These are phyloP conservation scores for Pelargonium cotyledonis DNA, from an alignment of 441 rosid genomes.

Conservation along the genomic window DNA sequence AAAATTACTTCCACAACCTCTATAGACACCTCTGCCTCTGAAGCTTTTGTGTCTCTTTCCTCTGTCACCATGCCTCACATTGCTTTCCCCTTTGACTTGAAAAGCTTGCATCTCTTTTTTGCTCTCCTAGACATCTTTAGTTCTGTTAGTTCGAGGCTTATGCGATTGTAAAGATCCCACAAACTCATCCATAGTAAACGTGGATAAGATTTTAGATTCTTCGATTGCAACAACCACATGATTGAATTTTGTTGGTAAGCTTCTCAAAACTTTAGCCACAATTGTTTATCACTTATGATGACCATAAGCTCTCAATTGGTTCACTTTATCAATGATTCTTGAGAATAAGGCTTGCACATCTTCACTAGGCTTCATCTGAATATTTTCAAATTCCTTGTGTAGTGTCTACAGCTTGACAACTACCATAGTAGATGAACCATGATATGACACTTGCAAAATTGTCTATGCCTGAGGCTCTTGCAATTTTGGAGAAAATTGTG, in stretches of 20 bases:
- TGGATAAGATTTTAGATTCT: background rate
- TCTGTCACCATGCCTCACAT: background rate
- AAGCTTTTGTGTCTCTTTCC: background rate
- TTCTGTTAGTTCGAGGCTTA: background rate
- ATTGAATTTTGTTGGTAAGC: conserved; percentile 1
- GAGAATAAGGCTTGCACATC: background rate
- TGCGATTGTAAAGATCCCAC: background rate
- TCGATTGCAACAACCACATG: background rate
- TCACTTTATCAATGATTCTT: background rate
- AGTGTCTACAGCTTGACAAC: background rate
- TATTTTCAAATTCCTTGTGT: background rate
- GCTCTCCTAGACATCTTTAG: background rate
- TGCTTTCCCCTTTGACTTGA: background rate
- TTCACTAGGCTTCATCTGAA: background rate
- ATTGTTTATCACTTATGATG: background rate
- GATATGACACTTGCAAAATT: too few relatives aligned
- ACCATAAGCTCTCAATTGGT: background rate
- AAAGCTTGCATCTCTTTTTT: background rate
- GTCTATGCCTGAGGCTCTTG: too few relatives aligned
- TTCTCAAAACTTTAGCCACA: background rate
- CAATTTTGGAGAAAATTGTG: too few relatives aligned
- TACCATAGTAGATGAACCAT: background rate
- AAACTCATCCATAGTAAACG: background rate
- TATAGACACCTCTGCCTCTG: background rate
- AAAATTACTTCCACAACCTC: background rate